Evolutionary conservation across 2,329 filamentous ascomycete species (phyloP), one percentile per base, ranked within the genome.

Genomic region (Fusarium annulatum): DNA sequence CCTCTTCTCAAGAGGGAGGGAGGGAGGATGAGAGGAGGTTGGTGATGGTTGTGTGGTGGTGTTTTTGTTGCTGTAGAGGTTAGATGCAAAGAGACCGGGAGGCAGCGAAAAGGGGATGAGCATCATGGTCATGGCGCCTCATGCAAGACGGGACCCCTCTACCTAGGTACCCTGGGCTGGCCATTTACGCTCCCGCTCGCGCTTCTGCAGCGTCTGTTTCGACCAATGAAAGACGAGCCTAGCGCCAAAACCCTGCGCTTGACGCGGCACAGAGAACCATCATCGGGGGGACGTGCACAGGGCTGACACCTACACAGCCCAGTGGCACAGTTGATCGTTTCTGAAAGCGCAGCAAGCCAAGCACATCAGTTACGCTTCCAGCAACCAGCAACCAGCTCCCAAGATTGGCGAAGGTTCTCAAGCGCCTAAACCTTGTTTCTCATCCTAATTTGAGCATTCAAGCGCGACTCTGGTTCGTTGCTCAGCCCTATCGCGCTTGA

Each of bases 271-370:
- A 65, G 49, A 59, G 34, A 28, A 55, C 23, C 41, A 59, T 23
- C 28, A 16, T 30, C 23, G 9, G 9, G 43, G 75, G 75, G 67
- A 58, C 70, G 65, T 77, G 74, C 73, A 60, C 68, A 55, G 59
- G 61, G 74, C 69, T 63, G 68, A 75, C 48, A 62, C 42, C 57
- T 43, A 42, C 76, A 74, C 64, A 63, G 75, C 76, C 73, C 65
- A n/a, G 71, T 71, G 75, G 75, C 76, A 69, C 67, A 74, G 74
- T 42, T 51, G 41, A 62, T 41, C 28, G 36, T 30, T 41, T 34
- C n/a, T 39, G 26, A 30, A 55, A 69, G 64, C 66, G 66, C 66
- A 69, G 66, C 65, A 61, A 45, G 58, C 23, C 52, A 46, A 70
- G 53, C 61, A 60, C 21, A 51, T 51, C n/a, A 18, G 23, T 18